These are phyloP conservation scores for Phialophora verrucosa DNA, from an alignment of 2,329 filamentous ascomycete species.

Conservation along the genomic window DNA sequence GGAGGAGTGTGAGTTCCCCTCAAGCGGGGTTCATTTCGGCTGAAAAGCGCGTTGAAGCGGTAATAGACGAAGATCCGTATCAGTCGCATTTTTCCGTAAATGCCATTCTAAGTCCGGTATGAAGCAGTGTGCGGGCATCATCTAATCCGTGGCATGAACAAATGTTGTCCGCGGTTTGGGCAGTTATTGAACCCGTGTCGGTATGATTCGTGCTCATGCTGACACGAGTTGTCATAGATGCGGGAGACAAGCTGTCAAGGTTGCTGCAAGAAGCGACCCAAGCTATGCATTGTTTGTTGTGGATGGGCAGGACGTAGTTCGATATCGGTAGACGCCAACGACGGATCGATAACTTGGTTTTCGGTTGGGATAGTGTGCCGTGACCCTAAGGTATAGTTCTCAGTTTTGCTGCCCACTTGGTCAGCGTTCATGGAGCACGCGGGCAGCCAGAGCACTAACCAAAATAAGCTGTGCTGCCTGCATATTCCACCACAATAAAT, in stretches of 20 bases:
- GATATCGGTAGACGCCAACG: constrained; percentile 2
- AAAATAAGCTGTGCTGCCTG: constrained; percentile 6
- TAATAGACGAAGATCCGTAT: neutral
- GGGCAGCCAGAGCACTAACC: constrained; percentile 9
- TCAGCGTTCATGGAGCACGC: constrained; percentile 5
- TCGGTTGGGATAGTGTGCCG: constrained; percentile 1
- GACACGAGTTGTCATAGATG: neutral
- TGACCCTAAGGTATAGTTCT: constrained; percentile 17
- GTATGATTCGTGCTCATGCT: neutral
- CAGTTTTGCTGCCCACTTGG: constrained; percentile 18
- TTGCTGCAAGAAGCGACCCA: neutral
- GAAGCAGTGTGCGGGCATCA: neutral
- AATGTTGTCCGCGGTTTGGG: neutral
- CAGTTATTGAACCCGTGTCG: neutral
- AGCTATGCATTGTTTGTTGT: neutral
- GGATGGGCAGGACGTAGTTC: neutral
- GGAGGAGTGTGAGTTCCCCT: neutral
- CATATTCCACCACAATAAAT: neutral
- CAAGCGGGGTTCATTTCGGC: neutral
- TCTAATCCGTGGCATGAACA: neutral
- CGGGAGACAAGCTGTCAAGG: neutral
- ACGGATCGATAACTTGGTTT: neutral
- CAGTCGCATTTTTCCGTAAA: neutral
- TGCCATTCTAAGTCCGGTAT: neutral
- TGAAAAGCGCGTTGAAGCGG: neutral